Percentiles rank a stretch among this genome's conserved stretches.
phyloP scores from a whole-genome alignment of 2,329 filamentous ascomycete genomes.

The Botrytis sinoallii region DNA sequence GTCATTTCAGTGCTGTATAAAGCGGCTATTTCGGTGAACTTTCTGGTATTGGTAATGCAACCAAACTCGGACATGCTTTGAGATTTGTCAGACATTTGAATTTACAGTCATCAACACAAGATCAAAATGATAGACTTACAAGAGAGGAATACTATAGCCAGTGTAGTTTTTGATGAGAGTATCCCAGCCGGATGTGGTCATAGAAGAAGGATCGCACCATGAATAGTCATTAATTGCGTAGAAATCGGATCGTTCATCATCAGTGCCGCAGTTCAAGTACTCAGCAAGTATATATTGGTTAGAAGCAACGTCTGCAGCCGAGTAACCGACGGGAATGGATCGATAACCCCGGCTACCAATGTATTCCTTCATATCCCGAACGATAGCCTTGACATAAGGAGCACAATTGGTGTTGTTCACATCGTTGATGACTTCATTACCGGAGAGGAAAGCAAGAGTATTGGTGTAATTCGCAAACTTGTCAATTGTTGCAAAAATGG shows the following conservation, averaged over 20 bases:
- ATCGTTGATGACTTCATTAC: conserved; percentile 59
- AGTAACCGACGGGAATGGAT: conserved; percentile 55
- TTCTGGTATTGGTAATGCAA: conserved; percentile 75
- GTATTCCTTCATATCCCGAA: conserved; percentile 55
- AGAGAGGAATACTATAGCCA: conserved; percentile 64
- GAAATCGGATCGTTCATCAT: conserved; percentile 65
- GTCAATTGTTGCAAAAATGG: conserved; percentile 68
- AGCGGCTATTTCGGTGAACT: conserved; percentile 75
- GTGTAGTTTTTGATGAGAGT: conserved; percentile 65
- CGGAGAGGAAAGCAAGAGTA: conserved; percentile 62
- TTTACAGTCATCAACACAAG: background rate
- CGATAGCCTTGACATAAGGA: conserved; percentile 57
- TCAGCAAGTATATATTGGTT: conserved; percentile 67
- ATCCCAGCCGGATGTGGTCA: conserved; percentile 62
- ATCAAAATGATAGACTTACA: conserved; percentile 29
- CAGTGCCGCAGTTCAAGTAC: conserved; percentile 71
- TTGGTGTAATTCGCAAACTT: conserved; percentile 65
- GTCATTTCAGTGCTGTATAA: conserved; percentile 85
- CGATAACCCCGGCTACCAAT: conserved; percentile 48
- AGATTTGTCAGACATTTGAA: background rate
- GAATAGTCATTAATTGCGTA: conserved; percentile 66
- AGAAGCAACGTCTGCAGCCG: conserved; percentile 63
- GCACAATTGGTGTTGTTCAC: conserved; percentile 49
- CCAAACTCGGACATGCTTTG: conserved; percentile 77
- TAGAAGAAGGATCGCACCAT: conserved; percentile 60